A percentile compares a stretch with the other conserved stretches of the same genome.
These are phyloP conservation scores for Clavariopsis aquatica DNA, from an alignment of 495 filamentous ascomycete genomes.

Conservation along the genomic window DNA sequence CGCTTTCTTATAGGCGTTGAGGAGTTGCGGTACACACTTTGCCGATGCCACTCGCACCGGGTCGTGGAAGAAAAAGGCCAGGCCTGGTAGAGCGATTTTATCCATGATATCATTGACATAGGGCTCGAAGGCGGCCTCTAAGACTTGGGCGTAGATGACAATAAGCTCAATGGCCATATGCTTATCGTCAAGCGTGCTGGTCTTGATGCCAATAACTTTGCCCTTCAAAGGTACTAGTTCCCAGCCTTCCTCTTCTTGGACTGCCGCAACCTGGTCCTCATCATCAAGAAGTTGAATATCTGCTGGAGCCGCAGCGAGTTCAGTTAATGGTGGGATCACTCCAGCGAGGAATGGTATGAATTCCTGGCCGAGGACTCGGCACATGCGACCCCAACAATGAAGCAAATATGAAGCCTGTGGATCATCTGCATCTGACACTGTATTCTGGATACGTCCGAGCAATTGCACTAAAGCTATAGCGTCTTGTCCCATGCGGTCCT, in stretches of 20 bases:
- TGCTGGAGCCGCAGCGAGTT: conserved; percentile 91
- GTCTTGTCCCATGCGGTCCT: conserved; percentile 84
- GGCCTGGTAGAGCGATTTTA: conserved; percentile 88
- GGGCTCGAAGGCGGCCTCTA: conserved; percentile 87
- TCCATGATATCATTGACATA: conserved; percentile 94
- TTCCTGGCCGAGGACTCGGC: conserved; percentile 82
- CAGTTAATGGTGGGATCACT: conserved; percentile 91
- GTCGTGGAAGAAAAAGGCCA: conserved; percentile 99
- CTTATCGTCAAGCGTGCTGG: conserved; percentile 94
- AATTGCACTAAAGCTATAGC: conserved; percentile 82
- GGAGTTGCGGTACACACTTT: conserved; percentile 89
- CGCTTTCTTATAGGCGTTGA: conserved; percentile 89
- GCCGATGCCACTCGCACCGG: conserved; percentile 94
- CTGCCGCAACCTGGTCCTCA: conserved; percentile 87
- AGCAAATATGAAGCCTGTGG: conserved; percentile 96
- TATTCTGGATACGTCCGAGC: conserved; percentile 80
- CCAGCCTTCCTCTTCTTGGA: conserved; percentile 97
- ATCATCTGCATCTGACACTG: conserved; percentile 88
- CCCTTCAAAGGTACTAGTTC: conserved; percentile 95
- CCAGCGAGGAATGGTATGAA: conserved; percentile 89
- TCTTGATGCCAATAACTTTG: conserved; percentile 98
- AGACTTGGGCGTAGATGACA: conserved; percentile 91
- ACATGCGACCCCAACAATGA: conserved; percentile 99
- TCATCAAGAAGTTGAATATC: conserved; percentile 97
- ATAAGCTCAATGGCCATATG: conserved; percentile 98